Conservation (phyloP, 768 basidiomycete species). For the Boletus tomentosulus region DNA sequence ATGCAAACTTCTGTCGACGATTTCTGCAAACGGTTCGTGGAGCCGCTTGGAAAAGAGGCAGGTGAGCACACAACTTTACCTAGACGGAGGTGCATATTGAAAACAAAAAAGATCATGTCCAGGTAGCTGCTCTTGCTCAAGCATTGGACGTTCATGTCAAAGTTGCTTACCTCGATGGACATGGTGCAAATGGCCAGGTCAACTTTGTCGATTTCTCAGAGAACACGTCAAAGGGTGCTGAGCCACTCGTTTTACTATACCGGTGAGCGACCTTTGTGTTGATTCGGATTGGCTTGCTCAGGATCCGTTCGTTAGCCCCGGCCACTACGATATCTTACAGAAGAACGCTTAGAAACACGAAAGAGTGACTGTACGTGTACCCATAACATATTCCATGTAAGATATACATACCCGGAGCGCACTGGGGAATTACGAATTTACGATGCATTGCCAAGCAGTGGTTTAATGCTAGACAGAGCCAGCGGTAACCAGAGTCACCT, state of each 20-base stretch:
- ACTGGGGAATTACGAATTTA: neutral
- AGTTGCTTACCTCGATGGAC: conserved; percentile 80
- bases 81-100: neutral
- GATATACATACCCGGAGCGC: conserved; percentile 7
- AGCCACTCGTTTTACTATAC: conserved; percentile 70
- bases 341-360: conserved; percentile 3
- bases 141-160: conserved; percentile 64
- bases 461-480: neutral
- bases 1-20: conserved; percentile 50
- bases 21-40: conserved; percentile 78
- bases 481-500: no score
- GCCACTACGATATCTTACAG: conserved; percentile 75
- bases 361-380: neutral
- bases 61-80: conserved; percentile 36
- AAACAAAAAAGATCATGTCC: conserved; percentile 60
- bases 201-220: conserved; percentile 66
- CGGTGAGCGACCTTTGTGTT: conserved; percentile 43
- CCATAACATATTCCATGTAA: conserved; percentile 9
- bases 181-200: conserved; percentile 44
- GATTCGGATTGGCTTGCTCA: neutral
- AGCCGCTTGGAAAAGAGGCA: conserved; percentile 73
- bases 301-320: conserved; percentile 50
- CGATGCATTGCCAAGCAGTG: neutral
- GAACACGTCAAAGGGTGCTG: conserved; percentile 37
- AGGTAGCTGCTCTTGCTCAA: conserved; percentile 71